A percentile compares a stretch with the other conserved stretches of the same genome.
These are phyloP conservation scores for Acanthochlamys bracteata DNA, from an alignment of 106 monocot genomes.

Conservation along the genomic window DNA sequence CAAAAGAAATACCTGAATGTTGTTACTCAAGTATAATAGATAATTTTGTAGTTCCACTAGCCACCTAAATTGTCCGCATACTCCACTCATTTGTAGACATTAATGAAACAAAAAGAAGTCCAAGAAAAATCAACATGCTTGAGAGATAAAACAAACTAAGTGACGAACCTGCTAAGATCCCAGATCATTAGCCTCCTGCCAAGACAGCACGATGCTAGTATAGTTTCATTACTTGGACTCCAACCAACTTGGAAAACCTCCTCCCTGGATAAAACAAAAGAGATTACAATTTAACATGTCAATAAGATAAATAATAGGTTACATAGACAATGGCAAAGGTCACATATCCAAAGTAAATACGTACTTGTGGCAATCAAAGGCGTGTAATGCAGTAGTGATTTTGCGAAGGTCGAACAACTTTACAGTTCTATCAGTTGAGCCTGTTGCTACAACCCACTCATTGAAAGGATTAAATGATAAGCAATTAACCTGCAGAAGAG, in stretches of 20 bases:
- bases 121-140: no score
- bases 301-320: background rate
- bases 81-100: no score
- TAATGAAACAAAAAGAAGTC: no score
- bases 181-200: conserved; percentile 98
- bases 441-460: conserved; percentile 99
- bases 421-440: conserved; percentile 98
- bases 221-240: conserved; percentile 97
- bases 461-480: conserved; percentile 98
- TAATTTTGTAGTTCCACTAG: no score
- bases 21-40: no score
- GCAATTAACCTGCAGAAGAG: conserved; percentile 70
- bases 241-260: conserved; percentile 99
- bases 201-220: conserved; percentile 91
- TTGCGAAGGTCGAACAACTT: conserved; percentile 97
- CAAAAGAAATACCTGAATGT: no score
- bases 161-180: conserved; percentile 92
- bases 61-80: no score
- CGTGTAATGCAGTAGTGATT: conserved; percentile 58
- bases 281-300: background rate
- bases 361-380: conserved; percentile 90
- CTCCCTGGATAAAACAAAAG: conserved; percentile 42
- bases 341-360: conserved; percentile 3
- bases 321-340: background rate
- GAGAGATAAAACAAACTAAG: background rate